Percentiles rank a stretch among this genome's conserved stretches.
These are phyloP conservation scores for Stachybotrys elegans DNA, from an alignment of 2,329 filamentous ascomycete genomes.

Conservation along the genomic window DNA sequence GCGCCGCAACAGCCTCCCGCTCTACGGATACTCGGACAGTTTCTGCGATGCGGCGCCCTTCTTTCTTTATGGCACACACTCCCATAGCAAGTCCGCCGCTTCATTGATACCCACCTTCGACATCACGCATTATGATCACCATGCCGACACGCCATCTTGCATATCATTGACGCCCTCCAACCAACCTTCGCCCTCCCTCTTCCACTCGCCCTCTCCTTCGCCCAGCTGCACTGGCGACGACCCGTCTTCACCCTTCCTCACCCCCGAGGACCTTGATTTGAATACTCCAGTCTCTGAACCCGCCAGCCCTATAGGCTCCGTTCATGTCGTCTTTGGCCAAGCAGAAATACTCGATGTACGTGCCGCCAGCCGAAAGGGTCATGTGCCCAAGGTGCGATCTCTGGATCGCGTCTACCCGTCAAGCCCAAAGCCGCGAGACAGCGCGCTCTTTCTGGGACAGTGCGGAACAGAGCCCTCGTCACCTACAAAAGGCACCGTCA, in stretches of 20 bases:
- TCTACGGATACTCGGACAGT: constrained; percentile 38
- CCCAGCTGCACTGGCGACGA: constrained; percentile 31
- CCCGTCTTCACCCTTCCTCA: constrained; percentile 14
- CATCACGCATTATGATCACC: constrained; percentile 23
- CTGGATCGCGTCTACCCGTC: constrained; percentile 28
- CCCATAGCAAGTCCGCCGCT: constrained; percentile 12
- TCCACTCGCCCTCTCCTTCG: constrained; percentile 17
- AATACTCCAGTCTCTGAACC: constrained; percentile 27
- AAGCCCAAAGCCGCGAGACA: constrained; percentile 25
- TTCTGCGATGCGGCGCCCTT: constrained; percentile 41
- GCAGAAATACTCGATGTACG: constrained; percentile 33
- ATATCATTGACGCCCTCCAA: too few species aligned
- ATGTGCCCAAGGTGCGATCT: constrained; percentile 28
- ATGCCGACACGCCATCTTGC: constrained; percentile 14
- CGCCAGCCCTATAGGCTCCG: constrained; percentile 27
- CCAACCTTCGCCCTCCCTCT: too few species aligned
- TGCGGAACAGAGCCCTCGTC: neutral
- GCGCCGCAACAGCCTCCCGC: constrained; percentile 45
- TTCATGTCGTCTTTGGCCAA: constrained; percentile 33
- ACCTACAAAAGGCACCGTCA: too few species aligned
- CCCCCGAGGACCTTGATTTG: constrained; percentile 14
- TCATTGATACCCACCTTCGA: constrained; percentile 19
- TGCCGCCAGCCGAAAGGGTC: constrained; percentile 16
- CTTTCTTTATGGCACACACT: constrained; percentile 39
- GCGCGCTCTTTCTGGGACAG: constrained; percentile 18